phyloP scores from a whole-genome alignment of 257 asterid genomes.

The Solanum habrochaites region DNA sequence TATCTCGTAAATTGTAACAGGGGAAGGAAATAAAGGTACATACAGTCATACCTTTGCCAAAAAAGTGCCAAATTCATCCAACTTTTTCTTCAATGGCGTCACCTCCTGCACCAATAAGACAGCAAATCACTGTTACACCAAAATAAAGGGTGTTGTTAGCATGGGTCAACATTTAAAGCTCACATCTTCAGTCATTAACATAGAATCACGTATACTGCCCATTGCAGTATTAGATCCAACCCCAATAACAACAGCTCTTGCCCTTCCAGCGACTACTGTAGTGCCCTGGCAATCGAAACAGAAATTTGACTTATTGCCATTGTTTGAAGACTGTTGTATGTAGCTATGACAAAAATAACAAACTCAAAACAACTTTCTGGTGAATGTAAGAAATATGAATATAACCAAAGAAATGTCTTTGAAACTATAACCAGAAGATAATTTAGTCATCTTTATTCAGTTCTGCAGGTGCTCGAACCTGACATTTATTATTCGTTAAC shows the following conservation, averaged over 20 bases:
- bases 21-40: slow-evolving; percentile 1
- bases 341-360: neutral
- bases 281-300: slow-evolving; percentile 63
- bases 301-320: neutral
- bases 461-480: neutral
- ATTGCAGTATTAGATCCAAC: slow-evolving; percentile 99
- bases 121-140: neutral
- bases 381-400: neutral
- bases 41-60: slow-evolving; percentile 66
- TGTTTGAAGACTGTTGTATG: neutral
- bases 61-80: slow-evolving; percentile 95
- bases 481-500: neutral
- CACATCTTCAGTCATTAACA: slow-evolving; percentile 94
- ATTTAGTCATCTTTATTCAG: neutral
- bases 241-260: slow-evolving; percentile 83
- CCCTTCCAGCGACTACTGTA: slow-evolving; percentile 89
- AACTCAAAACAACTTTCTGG: neutral
- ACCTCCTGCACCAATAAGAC: slow-evolving; percentile 54
- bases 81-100: slow-evolving; percentile 92
- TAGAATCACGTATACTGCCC: slow-evolving; percentile 98
- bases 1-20: neutral
- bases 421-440: neutral
- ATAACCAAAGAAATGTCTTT: neutral
- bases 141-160: neutral
- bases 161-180: slow-evolving; percentile 5